Evolutionary conservation across 164 flowering plant genomes (phyloP).

Genomic region (Liquidambar formosana): DNA sequence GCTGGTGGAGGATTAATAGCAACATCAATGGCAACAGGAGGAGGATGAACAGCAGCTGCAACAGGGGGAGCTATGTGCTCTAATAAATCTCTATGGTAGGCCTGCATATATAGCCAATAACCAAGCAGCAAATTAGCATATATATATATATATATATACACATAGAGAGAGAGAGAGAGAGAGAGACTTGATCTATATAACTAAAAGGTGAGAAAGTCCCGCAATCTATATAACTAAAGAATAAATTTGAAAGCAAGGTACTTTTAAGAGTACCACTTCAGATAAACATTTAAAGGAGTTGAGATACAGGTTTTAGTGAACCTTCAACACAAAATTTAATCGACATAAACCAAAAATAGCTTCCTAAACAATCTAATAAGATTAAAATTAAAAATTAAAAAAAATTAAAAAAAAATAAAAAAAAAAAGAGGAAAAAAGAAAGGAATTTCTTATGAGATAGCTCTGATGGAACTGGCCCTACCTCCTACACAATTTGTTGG

Average conservation of each 20-base stretch:
- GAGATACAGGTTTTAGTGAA: not conserved
- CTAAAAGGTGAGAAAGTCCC: not conserved
- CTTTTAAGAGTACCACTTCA: too few relatives aligned
- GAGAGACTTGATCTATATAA: not conserved
- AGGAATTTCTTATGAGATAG: too few relatives aligned
- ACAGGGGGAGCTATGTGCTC: conserved; percentile 23
- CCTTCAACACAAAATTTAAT: not conserved
- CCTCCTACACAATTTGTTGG: not conserved
- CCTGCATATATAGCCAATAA: conserved; percentile 24
- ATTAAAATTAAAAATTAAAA: too few relatives aligned
- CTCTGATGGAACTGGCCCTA: too few relatives aligned
- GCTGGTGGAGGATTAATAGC: conserved; percentile 20
- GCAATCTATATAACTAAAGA: too few relatives aligned
- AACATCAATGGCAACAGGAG: conserved; percentile 13
- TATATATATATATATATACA: too few relatives aligned
- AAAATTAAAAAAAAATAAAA: too few relatives aligned
- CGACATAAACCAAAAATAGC: not conserved
- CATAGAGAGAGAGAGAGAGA: too few relatives aligned
- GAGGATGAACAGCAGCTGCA: conserved; percentile 13
- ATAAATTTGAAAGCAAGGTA: too few relatives aligned
- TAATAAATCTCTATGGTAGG: conserved; percentile 36
- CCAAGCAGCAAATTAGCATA: not conserved
- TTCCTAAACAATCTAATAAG: too few relatives aligned
- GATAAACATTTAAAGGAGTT: not conserved
- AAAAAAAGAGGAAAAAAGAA: too few relatives aligned